These are phyloP conservation scores for Sarocladium kiliense DNA, from an alignment of 2,329 filamentous ascomycete genomes.

Conservation along the genomic window DNA sequence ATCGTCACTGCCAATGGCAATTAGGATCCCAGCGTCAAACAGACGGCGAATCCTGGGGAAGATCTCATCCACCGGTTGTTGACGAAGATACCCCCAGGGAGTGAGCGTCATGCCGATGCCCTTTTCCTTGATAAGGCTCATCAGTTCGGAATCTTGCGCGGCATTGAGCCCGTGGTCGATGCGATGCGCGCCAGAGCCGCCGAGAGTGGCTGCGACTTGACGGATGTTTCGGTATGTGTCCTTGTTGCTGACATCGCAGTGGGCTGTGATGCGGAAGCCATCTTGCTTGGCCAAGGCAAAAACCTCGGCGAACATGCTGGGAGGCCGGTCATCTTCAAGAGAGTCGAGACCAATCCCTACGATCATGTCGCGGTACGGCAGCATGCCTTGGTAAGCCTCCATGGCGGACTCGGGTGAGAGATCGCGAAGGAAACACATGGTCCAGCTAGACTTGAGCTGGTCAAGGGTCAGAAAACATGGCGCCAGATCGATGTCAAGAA, in stretches of 20 bases:
- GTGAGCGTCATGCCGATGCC: slow-evolving; percentile 61
- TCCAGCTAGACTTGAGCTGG: slow-evolving; percentile 43
- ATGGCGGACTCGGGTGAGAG: slow-evolving; percentile 66
- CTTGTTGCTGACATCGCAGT: slow-evolving; percentile 44
- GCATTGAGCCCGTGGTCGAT: slow-evolving; percentile 70
- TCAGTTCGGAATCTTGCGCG: slow-evolving; percentile 49
- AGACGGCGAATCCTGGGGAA: slow-evolving; percentile 43
- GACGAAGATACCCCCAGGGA: slow-evolving; percentile 31
- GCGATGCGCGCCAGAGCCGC: slow-evolving; percentile 52
- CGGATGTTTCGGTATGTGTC: slow-evolving; percentile 44
- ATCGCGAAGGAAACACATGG: slow-evolving; percentile 66
- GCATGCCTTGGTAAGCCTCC: slow-evolving; percentile 42
- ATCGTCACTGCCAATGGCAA: slow-evolving; percentile 67
- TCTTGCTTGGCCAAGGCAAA: slow-evolving; percentile 29
- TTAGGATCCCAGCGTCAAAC: slow-evolving; percentile 54
- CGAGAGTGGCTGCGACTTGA: slow-evolving; percentile 44
- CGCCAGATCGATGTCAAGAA: neutral
- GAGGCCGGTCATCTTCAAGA: slow-evolving; percentile 37
- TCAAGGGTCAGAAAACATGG: neutral
- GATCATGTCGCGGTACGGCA: slow-evolving; percentile 30
- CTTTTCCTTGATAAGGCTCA: slow-evolving; percentile 50
- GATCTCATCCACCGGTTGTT: slow-evolving; percentile 31
- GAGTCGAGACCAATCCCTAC: slow-evolving; percentile 39
- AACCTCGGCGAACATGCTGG: slow-evolving; percentile 33
- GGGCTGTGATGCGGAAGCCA: slow-evolving; percentile 38